These are phyloP conservation scores for Cucurbitaria berberidis DNA, from an alignment of 2,329 filamentous ascomycete genomes.

Conservation along the genomic window DNA sequence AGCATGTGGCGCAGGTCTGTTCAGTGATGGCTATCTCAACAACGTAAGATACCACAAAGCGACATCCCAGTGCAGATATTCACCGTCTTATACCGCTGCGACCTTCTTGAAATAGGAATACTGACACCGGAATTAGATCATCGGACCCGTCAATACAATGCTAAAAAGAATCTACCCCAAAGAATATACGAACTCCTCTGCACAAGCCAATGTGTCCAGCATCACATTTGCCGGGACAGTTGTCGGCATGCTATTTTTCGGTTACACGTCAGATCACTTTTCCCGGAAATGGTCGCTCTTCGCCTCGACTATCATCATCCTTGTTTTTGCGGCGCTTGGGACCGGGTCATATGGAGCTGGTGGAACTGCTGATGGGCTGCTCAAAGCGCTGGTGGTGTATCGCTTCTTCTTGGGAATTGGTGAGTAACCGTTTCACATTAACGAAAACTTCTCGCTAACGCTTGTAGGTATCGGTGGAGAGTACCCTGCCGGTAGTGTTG, in stretches of 20 bases:
- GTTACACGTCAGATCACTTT: slow-evolving; percentile 81
- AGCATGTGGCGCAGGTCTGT: slow-evolving; percentile 87
- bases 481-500: slow-evolving; percentile 83
- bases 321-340: slow-evolving; percentile 81
- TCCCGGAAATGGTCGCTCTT: slow-evolving; percentile 83
- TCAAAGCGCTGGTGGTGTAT: slow-evolving; percentile 80
- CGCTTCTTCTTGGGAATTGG: slow-evolving; percentile 74
- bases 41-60: slow-evolving; percentile 60
- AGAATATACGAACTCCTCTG: slow-evolving; percentile 71
- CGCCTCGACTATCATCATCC: slow-evolving; percentile 79
- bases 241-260: slow-evolving; percentile 80
- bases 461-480: slow-evolving; percentile 72
- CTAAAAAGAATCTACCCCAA: slow-evolving; percentile 71
- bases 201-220: slow-evolving; percentile 75
- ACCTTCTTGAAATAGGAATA: too few relatives aligned
- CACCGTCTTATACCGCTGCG: too few relatives aligned
- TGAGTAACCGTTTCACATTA: slow-evolving; percentile 17
- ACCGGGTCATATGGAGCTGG: slow-evolving; percentile 77
- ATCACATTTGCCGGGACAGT: slow-evolving; percentile 90
- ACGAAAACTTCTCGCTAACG: slow-evolving; percentile 3
- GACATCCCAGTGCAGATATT: slow-evolving; percentile 12
- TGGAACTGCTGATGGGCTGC: slow-evolving; percentile 72
- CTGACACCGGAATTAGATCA: slow-evolving; percentile 63
- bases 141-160: slow-evolving; percentile 84
- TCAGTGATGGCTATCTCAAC: slow-evolving; percentile 92